A percentile compares a stretch with the other conserved stretches of the same genome.
These are phyloP conservation scores for Kregervanrija delftensis DNA, from an alignment of 805 yeast genomes.

Conservation along the genomic window DNA sequence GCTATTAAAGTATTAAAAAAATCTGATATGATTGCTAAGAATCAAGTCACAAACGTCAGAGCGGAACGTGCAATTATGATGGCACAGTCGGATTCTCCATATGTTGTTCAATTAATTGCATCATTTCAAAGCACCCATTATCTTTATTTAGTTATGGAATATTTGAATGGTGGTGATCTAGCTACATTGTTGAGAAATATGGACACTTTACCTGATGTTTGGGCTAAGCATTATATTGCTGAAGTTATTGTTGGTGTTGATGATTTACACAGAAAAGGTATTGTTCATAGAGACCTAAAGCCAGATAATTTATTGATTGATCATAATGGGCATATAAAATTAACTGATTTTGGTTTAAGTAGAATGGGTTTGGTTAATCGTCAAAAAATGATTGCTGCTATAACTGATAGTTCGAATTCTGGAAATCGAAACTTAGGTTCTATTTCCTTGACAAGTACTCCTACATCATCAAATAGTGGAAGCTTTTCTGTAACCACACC, in stretches of 20 bases:
- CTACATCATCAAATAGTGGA: constrained; percentile 7
- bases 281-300: constrained; percentile 90
- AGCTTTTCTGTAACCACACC: constrained; percentile 6
- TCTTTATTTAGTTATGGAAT: constrained; percentile 92
- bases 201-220: constrained; percentile 77
- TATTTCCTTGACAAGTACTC: constrained; percentile 3
- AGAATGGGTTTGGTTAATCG: constrained; percentile 83
- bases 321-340: constrained; percentile 76
- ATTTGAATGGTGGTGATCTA: constrained; percentile 91
- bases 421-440: constrained; percentile 2
- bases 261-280: constrained; percentile 81
- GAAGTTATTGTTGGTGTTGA: constrained; percentile 88
- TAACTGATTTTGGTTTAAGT: constrained; percentile 93
- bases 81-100: constrained; percentile 90
- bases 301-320: constrained; percentile 93
- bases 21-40: constrained; percentile 94
- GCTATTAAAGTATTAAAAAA: constrained; percentile 91
- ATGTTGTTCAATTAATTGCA: constrained; percentile 82
- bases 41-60: constrained; percentile 90
- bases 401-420: neutral
- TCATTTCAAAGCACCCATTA: constrained; percentile 87
- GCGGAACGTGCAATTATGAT: constrained; percentile 97
- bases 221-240: constrained; percentile 82
- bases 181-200: constrained; percentile 77
- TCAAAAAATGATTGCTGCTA: constrained; percentile 37